Percentiles rank a stretch among this genome's conserved stretches.
Conservation (phyloP, 2,329 filamentous ascomycete genomes). For the Aschersonia sp. region DNA sequence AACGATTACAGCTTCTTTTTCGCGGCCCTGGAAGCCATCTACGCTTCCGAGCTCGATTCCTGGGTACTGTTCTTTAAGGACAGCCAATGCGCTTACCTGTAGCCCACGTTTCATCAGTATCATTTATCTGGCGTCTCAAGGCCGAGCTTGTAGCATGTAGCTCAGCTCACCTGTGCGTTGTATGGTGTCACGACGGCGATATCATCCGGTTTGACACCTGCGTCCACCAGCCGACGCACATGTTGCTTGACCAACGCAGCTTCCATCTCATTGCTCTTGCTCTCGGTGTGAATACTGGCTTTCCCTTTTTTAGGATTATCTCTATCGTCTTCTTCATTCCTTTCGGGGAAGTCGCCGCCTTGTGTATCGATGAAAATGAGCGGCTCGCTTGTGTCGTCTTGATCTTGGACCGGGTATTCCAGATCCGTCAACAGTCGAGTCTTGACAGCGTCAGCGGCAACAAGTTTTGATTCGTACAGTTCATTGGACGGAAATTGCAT, state of each 20-base stretch:
- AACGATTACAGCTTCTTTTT: constrained; percentile 91
- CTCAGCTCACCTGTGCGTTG: constrained; percentile 64
- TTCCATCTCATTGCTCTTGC: constrained; percentile 88
- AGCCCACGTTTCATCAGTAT: not conserved
- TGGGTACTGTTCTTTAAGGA: constrained; percentile 67
- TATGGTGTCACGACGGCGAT: constrained; percentile 94
- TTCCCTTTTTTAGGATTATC: constrained; percentile 27
- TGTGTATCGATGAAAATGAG: constrained; percentile 94
- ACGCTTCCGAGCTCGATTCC: constrained; percentile 92
- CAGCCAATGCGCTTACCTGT: constrained; percentile 62
- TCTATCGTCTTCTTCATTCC: constrained; percentile 57
- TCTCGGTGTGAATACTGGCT: constrained; percentile 35
- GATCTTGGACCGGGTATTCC: constrained; percentile 62
- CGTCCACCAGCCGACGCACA: constrained; percentile 58
- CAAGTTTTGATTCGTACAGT: constrained; percentile 68
- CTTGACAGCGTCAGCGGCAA: constrained; percentile 70
- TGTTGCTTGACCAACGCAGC: constrained; percentile 68
- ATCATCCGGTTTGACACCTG: constrained; percentile 68
- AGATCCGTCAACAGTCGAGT: constrained; percentile 61
- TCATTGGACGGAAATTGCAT: constrained; percentile 89
- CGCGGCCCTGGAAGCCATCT: constrained; percentile 91
- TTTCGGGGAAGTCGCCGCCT: constrained; percentile 81
- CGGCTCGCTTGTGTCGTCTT: constrained; percentile 76
- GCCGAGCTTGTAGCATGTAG: not conserved
- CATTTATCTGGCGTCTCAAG: not conserved